Percentiles rank a stretch among this genome's conserved stretches.
Conservation (phyloP, 192 early-diverging fungal species). For the Pilaira anomala region DNA sequence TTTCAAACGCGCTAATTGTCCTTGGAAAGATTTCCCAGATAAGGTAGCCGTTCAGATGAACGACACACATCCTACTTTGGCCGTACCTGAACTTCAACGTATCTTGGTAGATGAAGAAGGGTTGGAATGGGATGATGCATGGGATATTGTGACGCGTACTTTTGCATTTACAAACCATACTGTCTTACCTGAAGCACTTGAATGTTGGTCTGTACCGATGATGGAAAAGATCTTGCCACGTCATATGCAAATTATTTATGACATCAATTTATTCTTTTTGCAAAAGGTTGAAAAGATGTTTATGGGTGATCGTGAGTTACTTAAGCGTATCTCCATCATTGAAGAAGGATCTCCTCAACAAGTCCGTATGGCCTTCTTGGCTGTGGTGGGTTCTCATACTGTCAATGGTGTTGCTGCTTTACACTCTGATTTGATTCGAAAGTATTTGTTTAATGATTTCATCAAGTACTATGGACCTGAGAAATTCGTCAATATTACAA, state of each 20-base stretch:
- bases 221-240: conserved; percentile 89
- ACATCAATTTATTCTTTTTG: conserved; percentile 98
- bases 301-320: conserved; percentile 83
- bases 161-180: conserved; percentile 99
- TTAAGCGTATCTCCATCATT: conserved; percentile 90
- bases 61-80: conserved; percentile 96
- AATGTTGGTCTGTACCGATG: conserved; percentile 96
- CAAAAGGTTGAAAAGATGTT: conserved; percentile 86
- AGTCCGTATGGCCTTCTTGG: conserved; percentile 97
- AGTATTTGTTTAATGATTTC: conserved; percentile 88
- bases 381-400: conserved; percentile 88
- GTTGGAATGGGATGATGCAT: conserved; percentile 92
- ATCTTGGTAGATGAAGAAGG: conserved; percentile 90
- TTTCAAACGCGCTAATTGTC: conserved; percentile 83
- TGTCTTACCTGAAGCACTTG: conserved; percentile 96
- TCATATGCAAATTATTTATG: conserved; percentile 98
- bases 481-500: conserved; percentile 97
- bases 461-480: conserved; percentile 80
- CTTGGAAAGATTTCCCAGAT: conserved; percentile 87
- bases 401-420: conserved; percentile 96
- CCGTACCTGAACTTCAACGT: conserved; percentile 90
- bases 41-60: conserved; percentile 97
- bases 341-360: conserved; percentile 90
- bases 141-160: conserved; percentile 83
- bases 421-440: conserved; percentile 80